phyloP scores from a whole-genome alignment of 1,284 basidiomycete species.

The Heterobasidion occidentale region DNA sequence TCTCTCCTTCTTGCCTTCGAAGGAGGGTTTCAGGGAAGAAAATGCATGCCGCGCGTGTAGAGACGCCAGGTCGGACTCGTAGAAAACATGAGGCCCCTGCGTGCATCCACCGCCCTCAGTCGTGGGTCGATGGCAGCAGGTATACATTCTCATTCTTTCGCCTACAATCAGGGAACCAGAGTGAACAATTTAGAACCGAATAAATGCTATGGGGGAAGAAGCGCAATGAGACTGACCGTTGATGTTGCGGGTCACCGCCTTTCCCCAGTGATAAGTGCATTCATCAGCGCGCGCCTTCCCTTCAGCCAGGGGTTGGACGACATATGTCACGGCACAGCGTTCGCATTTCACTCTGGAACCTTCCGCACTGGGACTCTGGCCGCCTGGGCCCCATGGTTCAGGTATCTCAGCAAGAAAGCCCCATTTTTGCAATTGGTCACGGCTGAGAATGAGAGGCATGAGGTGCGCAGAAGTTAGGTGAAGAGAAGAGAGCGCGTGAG shows the following conservation, averaged over 20 bases:
- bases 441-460: slow-evolving; percentile 49
- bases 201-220: neutral
- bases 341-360: slow-evolving; percentile 70
- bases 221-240: slow-evolving; percentile 39
- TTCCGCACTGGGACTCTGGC: slow-evolving; percentile 54
- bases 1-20: slow-evolving; percentile 15
- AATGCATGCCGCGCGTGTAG: slow-evolving; percentile 75
- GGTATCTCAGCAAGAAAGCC: slow-evolving; percentile 71
- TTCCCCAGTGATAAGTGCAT: slow-evolving; percentile 83
- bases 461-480: slow-evolving; percentile 49
- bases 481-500: slow-evolving; percentile 38
- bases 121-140: slow-evolving; percentile 56
- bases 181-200: slow-evolving; percentile 1
- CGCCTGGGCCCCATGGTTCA: slow-evolving; percentile 38
- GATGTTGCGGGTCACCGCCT: slow-evolving; percentile 43
- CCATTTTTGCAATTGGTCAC: slow-evolving; percentile 56
- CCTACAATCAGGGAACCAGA: slow-evolving; percentile 31
- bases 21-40: slow-evolving; percentile 29
- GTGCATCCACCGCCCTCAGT: slow-evolving; percentile 56
- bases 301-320: slow-evolving; percentile 43
- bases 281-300: slow-evolving; percentile 35
- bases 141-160: slow-evolving; percentile 55
- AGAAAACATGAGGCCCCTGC: slow-evolving; percentile 69
- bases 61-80: slow-evolving; percentile 60
- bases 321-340: slow-evolving; percentile 59